These are phyloP conservation scores for Dentiscutata heterogama DNA, from an alignment of 371 early-diverging fungal genomes.

Conservation along the genomic window DNA sequence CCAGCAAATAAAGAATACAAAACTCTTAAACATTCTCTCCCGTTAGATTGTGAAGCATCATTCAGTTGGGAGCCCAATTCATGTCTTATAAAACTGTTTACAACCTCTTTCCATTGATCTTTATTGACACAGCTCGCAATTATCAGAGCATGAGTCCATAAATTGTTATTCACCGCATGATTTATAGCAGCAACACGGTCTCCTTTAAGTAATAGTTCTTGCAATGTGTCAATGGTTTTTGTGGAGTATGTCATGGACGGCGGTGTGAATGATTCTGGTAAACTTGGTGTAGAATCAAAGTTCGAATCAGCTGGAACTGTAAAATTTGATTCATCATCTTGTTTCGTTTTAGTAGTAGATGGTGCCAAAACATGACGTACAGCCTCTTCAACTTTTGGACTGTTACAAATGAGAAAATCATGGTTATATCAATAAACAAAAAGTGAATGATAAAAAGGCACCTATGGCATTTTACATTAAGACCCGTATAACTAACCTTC, in stretches of 20 bases:
- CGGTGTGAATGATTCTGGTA: not conserved
- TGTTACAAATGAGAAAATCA: conserved; percentile 40
- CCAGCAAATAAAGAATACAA: conserved; percentile 82
- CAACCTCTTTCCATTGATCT: conserved; percentile 85
- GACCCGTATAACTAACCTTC: conserved; percentile 61
- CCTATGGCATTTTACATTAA: too few species aligned
- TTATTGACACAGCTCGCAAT: conserved; percentile 88
- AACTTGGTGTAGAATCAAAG: conserved; percentile 48
- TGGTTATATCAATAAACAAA: not conserved
- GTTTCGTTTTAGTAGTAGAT: conserved; percentile 46
- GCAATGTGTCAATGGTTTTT: conserved; percentile 63
- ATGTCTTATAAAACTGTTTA: conserved; percentile 72
- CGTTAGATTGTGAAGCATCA: conserved; percentile 51
- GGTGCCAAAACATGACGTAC: conserved; percentile 62
- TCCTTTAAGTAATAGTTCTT: conserved; percentile 75
- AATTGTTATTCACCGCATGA: conserved; percentile 71
- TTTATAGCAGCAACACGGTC: conserved; percentile 81
- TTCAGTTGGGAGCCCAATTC: conserved; percentile 59
- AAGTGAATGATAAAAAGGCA: too few species aligned
- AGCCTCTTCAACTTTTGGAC: conserved; percentile 66
- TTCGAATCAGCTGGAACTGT: conserved; percentile 53
- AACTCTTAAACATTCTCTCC: conserved; percentile 74
- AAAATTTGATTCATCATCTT: conserved; percentile 47
- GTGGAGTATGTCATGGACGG: conserved; percentile 45
- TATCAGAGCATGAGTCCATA: conserved; percentile 93